A percentile compares a stretch with the other conserved stretches of the same genome.
phyloP scores from a whole-genome alignment of 2,329 filamentous ascomycete genomes.

The Grosmannia clavigera region DNA sequence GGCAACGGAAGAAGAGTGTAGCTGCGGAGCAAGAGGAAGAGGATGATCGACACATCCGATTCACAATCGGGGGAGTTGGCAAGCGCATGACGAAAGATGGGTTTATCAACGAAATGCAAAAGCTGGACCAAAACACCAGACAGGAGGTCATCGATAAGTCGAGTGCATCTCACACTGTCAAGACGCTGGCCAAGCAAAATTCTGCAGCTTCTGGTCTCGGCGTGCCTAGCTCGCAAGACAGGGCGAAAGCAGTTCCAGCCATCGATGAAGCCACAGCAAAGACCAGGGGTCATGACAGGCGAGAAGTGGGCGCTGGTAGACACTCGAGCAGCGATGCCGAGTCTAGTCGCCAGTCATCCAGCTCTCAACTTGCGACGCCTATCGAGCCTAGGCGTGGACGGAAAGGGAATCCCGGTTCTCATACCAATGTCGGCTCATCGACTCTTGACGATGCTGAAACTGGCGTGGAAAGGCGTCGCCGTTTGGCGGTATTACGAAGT shows the following conservation, averaged over 20 bases:
- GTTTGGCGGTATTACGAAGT: slow-evolving; percentile 41
- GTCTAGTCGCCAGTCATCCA: not conserved
- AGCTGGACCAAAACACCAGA: slow-evolving; percentile 54
- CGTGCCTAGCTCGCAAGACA: not conserved
- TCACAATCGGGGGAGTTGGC: slow-evolving; percentile 63
- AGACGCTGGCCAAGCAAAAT: slow-evolving; percentile 35
- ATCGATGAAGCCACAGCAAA: not conserved
- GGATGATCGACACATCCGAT: slow-evolving; percentile 61
- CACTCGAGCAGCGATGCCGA: not conserved
- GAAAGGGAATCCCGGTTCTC: not conserved
- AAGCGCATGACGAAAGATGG: slow-evolving; percentile 68
- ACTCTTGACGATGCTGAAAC: slow-evolving; percentile 37
- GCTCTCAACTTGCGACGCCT: not conserved
- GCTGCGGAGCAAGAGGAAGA: slow-evolving; percentile 34
- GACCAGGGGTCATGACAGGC: not conserved
- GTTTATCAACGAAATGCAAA: slow-evolving; percentile 62
- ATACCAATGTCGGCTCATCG: not conserved
- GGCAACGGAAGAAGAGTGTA: slow-evolving; percentile 27
- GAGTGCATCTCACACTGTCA: slow-evolving; percentile 32
- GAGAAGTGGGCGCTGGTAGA: not conserved
- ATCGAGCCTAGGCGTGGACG: not conserved
- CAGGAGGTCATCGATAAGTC: slow-evolving; percentile 41
- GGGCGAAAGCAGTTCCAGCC: not conserved
- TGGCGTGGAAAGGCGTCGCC: slow-evolving; percentile 54
- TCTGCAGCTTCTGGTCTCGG: slow-evolving; percentile 3